These are phyloP conservation scores for Sclerotinia sclerotiorum DNA, from an alignment of 2,329 filamentous ascomycete species.

Conservation along the genomic window DNA sequence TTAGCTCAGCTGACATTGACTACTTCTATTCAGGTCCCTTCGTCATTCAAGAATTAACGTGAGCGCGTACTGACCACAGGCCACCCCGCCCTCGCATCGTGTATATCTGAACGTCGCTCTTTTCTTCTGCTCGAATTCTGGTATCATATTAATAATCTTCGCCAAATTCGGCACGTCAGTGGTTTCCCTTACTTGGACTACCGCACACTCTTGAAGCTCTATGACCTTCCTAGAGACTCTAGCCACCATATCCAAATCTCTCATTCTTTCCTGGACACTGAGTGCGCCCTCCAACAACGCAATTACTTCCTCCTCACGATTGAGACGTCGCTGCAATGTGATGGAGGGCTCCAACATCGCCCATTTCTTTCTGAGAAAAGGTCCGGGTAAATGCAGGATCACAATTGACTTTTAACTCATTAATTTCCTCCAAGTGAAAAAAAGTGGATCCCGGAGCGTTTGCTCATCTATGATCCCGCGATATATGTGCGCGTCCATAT, in stretches of 20 bases:
- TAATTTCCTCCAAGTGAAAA: constrained; percentile 50
- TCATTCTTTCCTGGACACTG: constrained; percentile 64
- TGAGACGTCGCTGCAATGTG: constrained; percentile 63
- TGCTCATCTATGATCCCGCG: constrained; percentile 36
- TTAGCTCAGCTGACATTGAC: neutral
- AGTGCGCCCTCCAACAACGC: constrained; percentile 54
- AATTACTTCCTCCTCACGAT: constrained; percentile 58
- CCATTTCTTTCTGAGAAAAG: constrained; percentile 35
- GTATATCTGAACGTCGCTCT: constrained; percentile 14
- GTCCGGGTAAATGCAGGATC: neutral
- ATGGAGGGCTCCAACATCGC: constrained; percentile 62
- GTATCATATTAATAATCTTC: constrained; percentile 19
- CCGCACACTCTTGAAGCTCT: constrained; percentile 21
- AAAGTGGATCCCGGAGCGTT: constrained; percentile 54
- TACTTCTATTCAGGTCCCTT: neutral
- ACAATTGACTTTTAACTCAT: constrained; percentile 47
- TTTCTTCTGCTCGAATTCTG: neutral
- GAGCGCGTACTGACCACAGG: neutral
- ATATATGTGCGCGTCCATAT: constrained; percentile 9
- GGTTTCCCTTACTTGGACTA: constrained; percentile 21
- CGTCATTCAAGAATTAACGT: constrained; percentile 10
- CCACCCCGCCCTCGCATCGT: neutral
- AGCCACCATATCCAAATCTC: constrained; percentile 47
- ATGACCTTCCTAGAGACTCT: constrained; percentile 24
- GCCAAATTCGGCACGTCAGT: constrained; percentile 28